Conservation (phyloP, 2,329 filamentous ascomycete species). For the Pseudohalonectria lignicola region DNA sequence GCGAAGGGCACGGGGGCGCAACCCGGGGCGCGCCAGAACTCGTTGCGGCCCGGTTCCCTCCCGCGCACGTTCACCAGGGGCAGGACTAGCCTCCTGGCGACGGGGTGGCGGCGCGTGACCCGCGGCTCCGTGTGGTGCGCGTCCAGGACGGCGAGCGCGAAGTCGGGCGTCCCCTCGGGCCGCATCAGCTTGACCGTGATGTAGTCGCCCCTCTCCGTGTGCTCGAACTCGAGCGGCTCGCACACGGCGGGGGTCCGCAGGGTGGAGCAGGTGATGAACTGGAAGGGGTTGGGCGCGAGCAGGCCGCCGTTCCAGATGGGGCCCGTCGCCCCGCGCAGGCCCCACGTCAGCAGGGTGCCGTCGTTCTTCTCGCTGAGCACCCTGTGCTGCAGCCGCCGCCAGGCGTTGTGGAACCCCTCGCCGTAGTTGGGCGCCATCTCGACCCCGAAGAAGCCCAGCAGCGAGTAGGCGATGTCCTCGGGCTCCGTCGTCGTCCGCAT, state of each 20-base stretch:
- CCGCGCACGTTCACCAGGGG: neutral
- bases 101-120: no score
- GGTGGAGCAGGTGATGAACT: no score
- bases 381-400: conserved; percentile 4
- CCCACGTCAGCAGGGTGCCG: conserved; percentile 4
- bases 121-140: neutral
- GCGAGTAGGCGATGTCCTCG: conserved; percentile 5
- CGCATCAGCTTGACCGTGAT: neutral
- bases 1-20: neutral
- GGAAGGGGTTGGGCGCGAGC: no score
- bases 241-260: no score
- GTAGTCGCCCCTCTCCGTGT: neutral
- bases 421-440: conserved; percentile 5
- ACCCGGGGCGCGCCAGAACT: neutral
- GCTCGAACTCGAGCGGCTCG: neutral
- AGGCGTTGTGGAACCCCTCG: conserved; percentile 3
- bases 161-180: neutral
- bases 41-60: neutral
- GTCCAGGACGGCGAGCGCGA: neutral
- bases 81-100: neutral
- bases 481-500: neutral
- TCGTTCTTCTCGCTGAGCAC: conserved; percentile 2
- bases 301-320: no score
- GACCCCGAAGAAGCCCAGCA: conserved; percentile 6
- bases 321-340: no score